Base-by-base conservation (phyloP, 495 filamentous ascomycete genomes). In the Apodospora peruviana region DNA sequence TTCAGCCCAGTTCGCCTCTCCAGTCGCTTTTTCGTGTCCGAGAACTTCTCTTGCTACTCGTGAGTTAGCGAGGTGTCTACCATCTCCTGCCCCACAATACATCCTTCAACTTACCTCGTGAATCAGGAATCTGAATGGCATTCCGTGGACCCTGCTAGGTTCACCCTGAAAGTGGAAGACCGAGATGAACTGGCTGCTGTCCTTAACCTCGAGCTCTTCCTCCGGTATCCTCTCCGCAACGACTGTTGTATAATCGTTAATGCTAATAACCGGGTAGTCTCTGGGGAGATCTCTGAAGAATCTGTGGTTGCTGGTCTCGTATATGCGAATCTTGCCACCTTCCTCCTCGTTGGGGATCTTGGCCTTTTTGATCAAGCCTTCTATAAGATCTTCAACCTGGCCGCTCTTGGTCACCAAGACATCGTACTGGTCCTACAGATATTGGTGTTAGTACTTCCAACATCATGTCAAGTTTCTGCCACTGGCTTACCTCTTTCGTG, bases 151-250 rank as follows among this genome's bases (percentile, higher is more conserved):
- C 53, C 91, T 86, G 64, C 65, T 84, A 0, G 84, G 78, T 55
- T 99, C 93, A 47, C 81, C 82, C 53, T 97, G 90, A 66, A 91
- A 99, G 66, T 96, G 94, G 62, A 88, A 94, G 23, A 83, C 86
- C 52, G 84, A 78, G 45, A 96, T 85, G 45, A 82, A 72, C 37
- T 83, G 81, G 12, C 66, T 77, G 36, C 69, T 72, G 9, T 79
- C 75, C 52, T 72, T 58, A 2, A 60, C 72, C 4, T 84, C 77
- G 1, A 66, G 39, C 58, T 95, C 91, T 53, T 96, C 90, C 36
- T 90, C 81, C 0, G 89, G 87, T 40, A 89, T 82, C 29, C 78
- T 73, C 60, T 95, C 90, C 0, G 87, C 91, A 45, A 87, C 85
- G 0, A 97, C 66, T 2, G 77, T 75, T n/a, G 83, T 80, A 61